phyloP scores from a whole-genome alignment of 495 filamentous ascomycete species.

The Ascobolus immersus region DNA sequence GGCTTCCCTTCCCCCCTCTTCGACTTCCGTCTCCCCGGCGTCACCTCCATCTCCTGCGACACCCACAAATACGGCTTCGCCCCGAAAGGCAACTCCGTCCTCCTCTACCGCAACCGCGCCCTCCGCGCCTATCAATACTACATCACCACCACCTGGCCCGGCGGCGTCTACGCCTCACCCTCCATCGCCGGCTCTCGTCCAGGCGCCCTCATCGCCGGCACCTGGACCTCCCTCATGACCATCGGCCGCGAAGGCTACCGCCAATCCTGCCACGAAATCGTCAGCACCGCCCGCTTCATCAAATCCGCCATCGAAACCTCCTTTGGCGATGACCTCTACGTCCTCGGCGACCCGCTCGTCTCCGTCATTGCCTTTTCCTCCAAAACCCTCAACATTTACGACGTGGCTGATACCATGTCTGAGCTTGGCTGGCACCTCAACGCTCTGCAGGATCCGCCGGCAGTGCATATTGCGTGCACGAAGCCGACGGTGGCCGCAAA shows the following conservation, averaged over 20 bases:
- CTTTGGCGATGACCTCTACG: constrained; percentile 42
- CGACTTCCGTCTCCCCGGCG: constrained; percentile 81
- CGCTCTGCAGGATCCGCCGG: constrained; percentile 69
- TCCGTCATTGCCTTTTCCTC: constrained; percentile 73
- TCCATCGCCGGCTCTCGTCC: constrained; percentile 74
- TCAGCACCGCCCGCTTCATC: constrained; percentile 66
- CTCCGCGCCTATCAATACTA: constrained; percentile 85
- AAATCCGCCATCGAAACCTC: constrained; percentile 44
- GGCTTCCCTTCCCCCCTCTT: constrained; percentile 71
- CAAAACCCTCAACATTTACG: constrained; percentile 54
- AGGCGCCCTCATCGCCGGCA: constrained; percentile 77
- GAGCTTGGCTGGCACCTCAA: constrained; percentile 85
- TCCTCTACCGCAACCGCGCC: constrained; percentile 60
- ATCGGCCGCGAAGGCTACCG: constrained; percentile 82
- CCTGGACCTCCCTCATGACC: constrained; percentile 73
- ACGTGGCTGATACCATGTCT: constrained; percentile 64
- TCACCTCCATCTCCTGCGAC: constrained; percentile 85
- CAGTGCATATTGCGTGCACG: constrained; percentile 93
- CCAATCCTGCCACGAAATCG: constrained; percentile 57
- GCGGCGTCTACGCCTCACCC: constrained; percentile 85
- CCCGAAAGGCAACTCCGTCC: constrained; percentile 78
- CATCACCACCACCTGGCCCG: constrained; percentile 79
- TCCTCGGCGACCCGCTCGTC: constrained; percentile 69
- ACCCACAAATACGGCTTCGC: constrained; percentile 99
- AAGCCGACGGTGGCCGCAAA: constrained; percentile 56